Evolutionary conservation across 2,329 filamentous ascomycete genomes (phyloP).

Genomic region (Teratosphaeria epicoccoides): DNA sequence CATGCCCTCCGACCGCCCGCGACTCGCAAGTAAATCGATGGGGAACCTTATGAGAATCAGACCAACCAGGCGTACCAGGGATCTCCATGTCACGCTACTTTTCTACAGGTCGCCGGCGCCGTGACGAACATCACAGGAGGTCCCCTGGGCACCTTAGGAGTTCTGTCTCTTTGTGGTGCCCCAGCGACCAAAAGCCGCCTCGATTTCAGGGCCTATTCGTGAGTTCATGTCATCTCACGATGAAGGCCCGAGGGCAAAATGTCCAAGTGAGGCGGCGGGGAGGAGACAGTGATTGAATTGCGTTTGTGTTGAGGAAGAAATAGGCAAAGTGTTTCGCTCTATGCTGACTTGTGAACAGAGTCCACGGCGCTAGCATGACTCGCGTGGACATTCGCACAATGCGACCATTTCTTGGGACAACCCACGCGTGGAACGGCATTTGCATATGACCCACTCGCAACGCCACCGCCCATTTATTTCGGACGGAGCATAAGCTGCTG

Average conservation of each 20-base stretch:
- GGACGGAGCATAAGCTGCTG: too few species aligned
- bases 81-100: neutral
- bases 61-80: neutral
- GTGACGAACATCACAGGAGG: neutral
- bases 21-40: neutral
- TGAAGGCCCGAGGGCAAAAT: neutral
- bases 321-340: too few species aligned
- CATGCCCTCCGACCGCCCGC: neutral
- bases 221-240: neutral
- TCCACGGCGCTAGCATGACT: too few species aligned
- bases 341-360: too few species aligned
- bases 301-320: neutral
- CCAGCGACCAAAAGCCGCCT: neutral
- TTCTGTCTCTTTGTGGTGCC: neutral
- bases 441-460: too few species aligned
- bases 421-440: too few species aligned
- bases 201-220: neutral
- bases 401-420: too few species aligned
- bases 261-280: neutral
- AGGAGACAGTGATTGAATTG: neutral
- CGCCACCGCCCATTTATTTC: too few species aligned
- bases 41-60: neutral
- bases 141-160: neutral
- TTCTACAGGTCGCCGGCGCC: neutral
- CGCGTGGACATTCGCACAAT: too few species aligned